Evolutionary conservation across 2,329 filamentous ascomycete species (phyloP).

Genomic region (Neonectria hederae): DNA sequence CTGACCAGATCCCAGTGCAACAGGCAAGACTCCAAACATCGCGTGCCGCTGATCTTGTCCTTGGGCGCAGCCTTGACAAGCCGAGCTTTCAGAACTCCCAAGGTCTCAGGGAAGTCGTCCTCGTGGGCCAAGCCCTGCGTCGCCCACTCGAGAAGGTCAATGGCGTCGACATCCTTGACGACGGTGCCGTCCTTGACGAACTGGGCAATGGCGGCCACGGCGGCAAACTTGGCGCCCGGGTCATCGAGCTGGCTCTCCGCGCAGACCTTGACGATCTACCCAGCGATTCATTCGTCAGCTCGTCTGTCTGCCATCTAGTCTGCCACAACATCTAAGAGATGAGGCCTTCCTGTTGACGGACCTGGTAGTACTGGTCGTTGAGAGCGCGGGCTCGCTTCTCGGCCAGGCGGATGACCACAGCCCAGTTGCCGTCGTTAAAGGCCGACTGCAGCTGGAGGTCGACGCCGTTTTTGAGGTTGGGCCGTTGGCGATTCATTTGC

Average conservation of each 20-base stretch:
- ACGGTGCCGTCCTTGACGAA: conserved; percentile 57
- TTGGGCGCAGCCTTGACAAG: conserved; percentile 64
- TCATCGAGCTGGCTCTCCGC: conserved; percentile 64
- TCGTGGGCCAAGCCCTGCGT: conserved; percentile 51
- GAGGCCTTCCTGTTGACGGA: conserved; percentile 41
- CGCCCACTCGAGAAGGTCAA: conserved; percentile 67
- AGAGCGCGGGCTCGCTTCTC: conserved; percentile 59
- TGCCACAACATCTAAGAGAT: too few relatives aligned
- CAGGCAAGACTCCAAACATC: conserved; percentile 63
- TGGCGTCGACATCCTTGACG: conserved; percentile 59
- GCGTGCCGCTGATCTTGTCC: conserved; percentile 52
- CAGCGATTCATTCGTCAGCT: conserved; percentile 15
- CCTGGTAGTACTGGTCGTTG: conserved; percentile 67
- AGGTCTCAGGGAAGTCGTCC: conserved; percentile 55
- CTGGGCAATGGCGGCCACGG: conserved; percentile 55
- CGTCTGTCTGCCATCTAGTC: not conserved
- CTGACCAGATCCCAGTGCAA: conserved; percentile 65
- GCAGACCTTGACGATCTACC: conserved; percentile 58
- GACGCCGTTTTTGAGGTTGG: conserved; percentile 58
- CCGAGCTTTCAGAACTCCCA: conserved; percentile 60
- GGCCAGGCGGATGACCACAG: conserved; percentile 59
- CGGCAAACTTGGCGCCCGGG: conserved; percentile 55
- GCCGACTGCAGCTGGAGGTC: conserved; percentile 65
- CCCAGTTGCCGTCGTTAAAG: conserved; percentile 65
- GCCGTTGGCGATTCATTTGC: conserved; percentile 49